Evolutionary conservation across 106 monocot species (phyloP), one percentile per base, ranked within the genome.

Genomic region (Allium fistulosum): DNA sequence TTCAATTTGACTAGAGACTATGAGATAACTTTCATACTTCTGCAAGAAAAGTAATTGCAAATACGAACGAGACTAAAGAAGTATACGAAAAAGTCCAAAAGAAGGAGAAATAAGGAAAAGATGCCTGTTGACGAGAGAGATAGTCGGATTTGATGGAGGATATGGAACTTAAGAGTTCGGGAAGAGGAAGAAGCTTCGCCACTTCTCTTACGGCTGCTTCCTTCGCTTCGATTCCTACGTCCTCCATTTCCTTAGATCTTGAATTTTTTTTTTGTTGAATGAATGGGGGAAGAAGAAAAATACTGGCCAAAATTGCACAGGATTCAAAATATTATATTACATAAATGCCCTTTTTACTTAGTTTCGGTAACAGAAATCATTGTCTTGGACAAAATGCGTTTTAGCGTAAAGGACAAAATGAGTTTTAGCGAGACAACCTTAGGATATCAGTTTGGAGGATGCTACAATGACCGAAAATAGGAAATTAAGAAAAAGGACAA

Each of bases 181-280:
- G 84, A 15, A 86, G 83, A 10, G 86, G 82, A 11, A 92, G 92
- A 49, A 92, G 78, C 86, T 92, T 96, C 56, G 91, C 86, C 71
- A 88, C 92, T 82, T 96, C 96, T 2, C 92, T 83, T 3, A 92
- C 84, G 17, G 96, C 92, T 4, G 91, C 80, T 16, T 89, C 96
- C 83, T 96, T 96, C 17, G 96, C 92, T 64, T 88, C 86, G 69
- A 96, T 88, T 51, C 94, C 94, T 12, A 88, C 80, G 81, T 91
- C 95, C 58, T 96, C 84, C 95, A 91, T 88, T 66, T 37, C 37
- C 37, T 37, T 37, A 37, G 37, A 37, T 37, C 37, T 37, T 37
- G 2, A 37, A 4, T 37, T 4, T 37, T 37, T 4, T 37, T 58
- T 3, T 58, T 55, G 46, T 10, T 48, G 6, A 26, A 26, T 1